Evolutionary conservation across 257 asterid genomes (phyloP), one percentile per base, ranked within the genome.

Genomic region (Solanum peruvianum): DNA sequence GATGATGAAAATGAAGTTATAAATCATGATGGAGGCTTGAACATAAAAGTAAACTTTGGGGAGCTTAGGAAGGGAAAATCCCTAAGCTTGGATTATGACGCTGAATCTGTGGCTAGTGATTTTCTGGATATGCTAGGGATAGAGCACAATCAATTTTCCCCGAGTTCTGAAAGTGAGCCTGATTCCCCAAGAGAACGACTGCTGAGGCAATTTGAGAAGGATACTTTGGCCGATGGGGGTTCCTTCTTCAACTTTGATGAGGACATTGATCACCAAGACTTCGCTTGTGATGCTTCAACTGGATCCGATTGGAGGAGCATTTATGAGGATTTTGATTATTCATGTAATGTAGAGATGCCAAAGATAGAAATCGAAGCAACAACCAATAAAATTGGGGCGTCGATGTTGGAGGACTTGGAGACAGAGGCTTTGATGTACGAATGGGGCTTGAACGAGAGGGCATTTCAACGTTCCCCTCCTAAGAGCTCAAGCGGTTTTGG

Each of bases 171-270:
- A 90, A 95, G 99, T 86, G 99, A 95, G 87, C 96, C 99, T 1
- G 99, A 95, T 80, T 97, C 99, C 69, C 99, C 99, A 14, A 90
- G 99, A 91, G 98, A 94, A 89, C 92, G 93, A 66, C 88, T 97
- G 35, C 91, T 95, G 71, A 91, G 97, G 91, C 93, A 97, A 88
- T 97, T 97, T 87, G 99, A 97, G 93, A 91, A 93, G 91, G 99
- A 96, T 49, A 88, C 93, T 89, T 95, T 95, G 69, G 93, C 93
- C 84, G 87, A 87, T 77, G 96, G 97, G 42, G 91, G 93, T 88
- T 93, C 92, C 86, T 85, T 95, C 86, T 93, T 97, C 60, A 89
- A 94, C 93, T 91, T 93, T 85, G 69, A 81, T 49, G 52, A 49
- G 29, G 97, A 92, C 31, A 86, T 82, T 83, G 90, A 92, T 42